Evolutionary conservation across 768 basidiomycete species (phyloP), one percentile per base, ranked within the genome.

Genomic region (Calocera cornea): DNA sequence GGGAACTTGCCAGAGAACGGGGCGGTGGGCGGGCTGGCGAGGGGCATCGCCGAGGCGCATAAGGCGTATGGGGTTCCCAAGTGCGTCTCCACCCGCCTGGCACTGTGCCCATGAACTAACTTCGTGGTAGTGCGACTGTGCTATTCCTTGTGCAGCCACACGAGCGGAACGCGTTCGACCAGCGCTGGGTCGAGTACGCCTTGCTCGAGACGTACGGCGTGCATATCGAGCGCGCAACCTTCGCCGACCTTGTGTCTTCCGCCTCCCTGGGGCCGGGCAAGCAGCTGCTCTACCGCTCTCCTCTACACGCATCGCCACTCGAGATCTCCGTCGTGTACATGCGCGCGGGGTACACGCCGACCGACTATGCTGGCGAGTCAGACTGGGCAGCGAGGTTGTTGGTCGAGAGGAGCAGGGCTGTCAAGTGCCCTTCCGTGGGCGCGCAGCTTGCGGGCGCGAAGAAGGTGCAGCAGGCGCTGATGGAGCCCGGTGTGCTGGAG

Each of bases 361-460:
- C 79, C 34, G 93, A 97, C 75, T 93, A 89, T 77, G 84, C 86
- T 0, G 83, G 86, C 0, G 73, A 83, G 0, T 67, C 76, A 3
- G 83, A 88, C 63, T 98, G 91, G 78, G 73, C 76, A 8, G 89
- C 86, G 1, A 89, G 95, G 8, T 83, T 89, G 71, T 76, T 85
- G 16, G 81, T 98, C 38, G 95, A 98, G 74, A 81, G 85, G 41
- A 90, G 89, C 5, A 79, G 77, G 65, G 93, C 95, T 0, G 93
- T 94, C 80, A 95, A 97, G 70, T 99, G 95, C 73, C 95, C 95
- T 0, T 85, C 86, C 0, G 85, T 97, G 71, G 86, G 89, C 3
- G 82, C 98, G 16, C 95, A 98, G 71, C 85, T 97, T n/a, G 93
- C 95, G 0, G 95, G 95, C 0, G 87, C 88, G 1, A 99, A 99